Conservation (phyloP, 257 asterid species). For the Ehretia macrophylla region DNA sequence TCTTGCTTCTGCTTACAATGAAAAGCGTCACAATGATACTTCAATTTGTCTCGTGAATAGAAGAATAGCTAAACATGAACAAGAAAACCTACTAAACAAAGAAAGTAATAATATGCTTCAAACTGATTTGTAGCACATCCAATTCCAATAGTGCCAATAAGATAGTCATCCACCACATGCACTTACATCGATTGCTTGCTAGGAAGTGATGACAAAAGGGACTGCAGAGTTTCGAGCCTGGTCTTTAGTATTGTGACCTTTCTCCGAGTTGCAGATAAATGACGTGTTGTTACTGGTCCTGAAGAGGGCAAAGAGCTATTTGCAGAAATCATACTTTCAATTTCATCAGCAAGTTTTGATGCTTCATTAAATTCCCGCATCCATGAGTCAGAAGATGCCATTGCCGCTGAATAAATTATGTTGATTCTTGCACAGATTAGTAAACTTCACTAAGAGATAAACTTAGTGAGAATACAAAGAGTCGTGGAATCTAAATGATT, state of each 20-base stretch:
- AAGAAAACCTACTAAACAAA: not conserved
- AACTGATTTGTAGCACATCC: too few relatives aligned
- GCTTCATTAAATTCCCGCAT: constrained; percentile 19
- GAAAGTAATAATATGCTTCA: not conserved
- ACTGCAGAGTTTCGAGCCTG: constrained; percentile 20
- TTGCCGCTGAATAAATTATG: constrained; percentile 8
- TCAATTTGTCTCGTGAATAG: not conserved
- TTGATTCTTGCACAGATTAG: not conserved
- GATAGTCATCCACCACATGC: not conserved
- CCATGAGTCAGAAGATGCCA: constrained; percentile 27
- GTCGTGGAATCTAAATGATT: too few relatives aligned
- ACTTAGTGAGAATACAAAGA: too few relatives aligned
- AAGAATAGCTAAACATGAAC: not conserved
- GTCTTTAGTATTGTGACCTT: constrained; percentile 22
- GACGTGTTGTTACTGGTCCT: constrained; percentile 18
- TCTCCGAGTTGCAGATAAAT: constrained; percentile 21
- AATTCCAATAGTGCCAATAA: not conserved
- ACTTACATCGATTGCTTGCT: constrained; percentile 20
- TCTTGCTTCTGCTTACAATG: constrained; percentile 16
- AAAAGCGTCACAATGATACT: not conserved
- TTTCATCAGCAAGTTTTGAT: constrained; percentile 22
- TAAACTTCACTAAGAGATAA: too few relatives aligned
- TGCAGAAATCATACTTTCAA: constrained; percentile 12
- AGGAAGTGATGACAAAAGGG: constrained; percentile 20
- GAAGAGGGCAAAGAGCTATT: constrained; percentile 16